Conservation (phyloP, 352 stramenopile species). For the Aphanomyces euteiches region DNA sequence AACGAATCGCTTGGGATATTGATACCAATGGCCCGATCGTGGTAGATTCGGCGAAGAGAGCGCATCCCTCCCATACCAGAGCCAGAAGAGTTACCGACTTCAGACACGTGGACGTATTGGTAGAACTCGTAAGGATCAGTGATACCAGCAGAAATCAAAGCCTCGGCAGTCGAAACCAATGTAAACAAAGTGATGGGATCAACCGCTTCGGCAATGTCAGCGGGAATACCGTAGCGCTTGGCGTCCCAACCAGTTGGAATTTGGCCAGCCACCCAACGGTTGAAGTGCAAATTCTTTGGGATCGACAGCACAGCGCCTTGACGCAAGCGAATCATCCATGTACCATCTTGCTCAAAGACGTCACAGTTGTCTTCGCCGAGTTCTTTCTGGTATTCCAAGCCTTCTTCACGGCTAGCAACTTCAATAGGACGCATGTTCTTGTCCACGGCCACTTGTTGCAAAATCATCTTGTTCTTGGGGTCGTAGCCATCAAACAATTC, state of each 20-base stretch:
- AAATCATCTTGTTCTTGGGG: slow-evolving; percentile 78
- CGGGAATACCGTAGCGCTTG: slow-evolving; percentile 66
- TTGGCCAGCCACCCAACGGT: slow-evolving; percentile 82
- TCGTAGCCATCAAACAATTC: slow-evolving; percentile 86
- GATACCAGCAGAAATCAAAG: slow-evolving; percentile 66
- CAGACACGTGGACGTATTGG: slow-evolving; percentile 84
- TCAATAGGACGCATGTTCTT: slow-evolving; percentile 83
- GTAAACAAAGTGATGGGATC: slow-evolving; percentile 74
- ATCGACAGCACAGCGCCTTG: slow-evolving; percentile 81
- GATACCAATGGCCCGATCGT: slow-evolving; percentile 58
- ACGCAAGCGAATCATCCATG: slow-evolving; percentile 76
- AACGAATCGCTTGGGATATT: slow-evolving; percentile 64
- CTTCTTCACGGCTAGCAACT: slow-evolving; percentile 71
- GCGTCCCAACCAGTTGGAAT: slow-evolving; percentile 84
- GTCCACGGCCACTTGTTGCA: slow-evolving; percentile 82
- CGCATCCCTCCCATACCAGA: slow-evolving; percentile 76
- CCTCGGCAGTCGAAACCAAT: slow-evolving; percentile 67
- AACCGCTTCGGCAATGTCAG: slow-evolving; percentile 72
- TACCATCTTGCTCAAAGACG: slow-evolving; percentile 62
- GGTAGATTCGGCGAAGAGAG: slow-evolving; percentile 68
- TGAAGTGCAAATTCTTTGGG: slow-evolving; percentile 64
- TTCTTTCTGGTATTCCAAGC: slow-evolving; percentile 68
- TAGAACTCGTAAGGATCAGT: slow-evolving; percentile 89
- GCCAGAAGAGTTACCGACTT: slow-evolving; percentile 78
- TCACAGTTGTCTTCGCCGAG: slow-evolving; percentile 77